A percentile compares a stretch with the other conserved stretches of the same genome.
Evolutionary conservation across 371 early-diverging fungal genomes (phyloP).

Genomic region (Actinomortierella wolfii): DNA sequence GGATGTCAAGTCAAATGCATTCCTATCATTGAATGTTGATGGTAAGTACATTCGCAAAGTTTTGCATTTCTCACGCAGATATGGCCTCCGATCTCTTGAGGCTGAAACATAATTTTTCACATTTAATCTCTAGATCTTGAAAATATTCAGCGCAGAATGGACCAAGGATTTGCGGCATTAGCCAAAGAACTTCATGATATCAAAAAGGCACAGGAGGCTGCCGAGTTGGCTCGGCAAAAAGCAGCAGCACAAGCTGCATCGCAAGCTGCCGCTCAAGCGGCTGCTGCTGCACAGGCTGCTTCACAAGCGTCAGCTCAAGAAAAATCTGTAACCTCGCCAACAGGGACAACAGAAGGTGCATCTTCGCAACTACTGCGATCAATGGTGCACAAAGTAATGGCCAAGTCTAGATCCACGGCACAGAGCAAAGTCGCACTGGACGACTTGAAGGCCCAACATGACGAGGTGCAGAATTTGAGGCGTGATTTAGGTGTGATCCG

Average conservation of each 20-base stretch:
- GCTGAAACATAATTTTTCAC: no score
- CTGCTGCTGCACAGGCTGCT: conserved; percentile 1
- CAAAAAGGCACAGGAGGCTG: conserved; percentile 38
- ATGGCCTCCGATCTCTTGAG: no score
- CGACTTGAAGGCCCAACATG: conserved; percentile 48
- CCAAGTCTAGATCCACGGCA: conserved; percentile 30
- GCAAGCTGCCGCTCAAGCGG: conserved; percentile 8
- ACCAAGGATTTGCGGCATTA: conserved; percentile 47
- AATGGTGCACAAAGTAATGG: conserved; percentile 32
- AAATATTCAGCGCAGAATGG: conserved; percentile 47
- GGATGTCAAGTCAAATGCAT: conserved; percentile 66
- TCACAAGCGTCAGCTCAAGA: background rate
- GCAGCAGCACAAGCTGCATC: conserved; percentile 8
- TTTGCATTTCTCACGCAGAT: conserved; percentile 10
- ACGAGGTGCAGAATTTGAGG: conserved; percentile 51
- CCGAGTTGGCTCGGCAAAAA: conserved; percentile 35
- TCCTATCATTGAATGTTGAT: conserved; percentile 68
- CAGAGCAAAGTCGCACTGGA: conserved; percentile 43
- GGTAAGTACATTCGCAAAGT: conserved; percentile 45
- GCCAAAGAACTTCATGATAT: conserved; percentile 49
- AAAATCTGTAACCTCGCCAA: background rate
- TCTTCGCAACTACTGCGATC: conserved; percentile 30
- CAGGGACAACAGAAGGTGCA: conserved; percentile 13
- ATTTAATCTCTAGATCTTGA: conserved; percentile 44
- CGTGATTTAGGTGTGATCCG: conserved; percentile 65